These are phyloP conservation scores for Xylaria sp. DNA, from an alignment of 2,329 filamentous ascomycete species.

Conservation along the genomic window DNA sequence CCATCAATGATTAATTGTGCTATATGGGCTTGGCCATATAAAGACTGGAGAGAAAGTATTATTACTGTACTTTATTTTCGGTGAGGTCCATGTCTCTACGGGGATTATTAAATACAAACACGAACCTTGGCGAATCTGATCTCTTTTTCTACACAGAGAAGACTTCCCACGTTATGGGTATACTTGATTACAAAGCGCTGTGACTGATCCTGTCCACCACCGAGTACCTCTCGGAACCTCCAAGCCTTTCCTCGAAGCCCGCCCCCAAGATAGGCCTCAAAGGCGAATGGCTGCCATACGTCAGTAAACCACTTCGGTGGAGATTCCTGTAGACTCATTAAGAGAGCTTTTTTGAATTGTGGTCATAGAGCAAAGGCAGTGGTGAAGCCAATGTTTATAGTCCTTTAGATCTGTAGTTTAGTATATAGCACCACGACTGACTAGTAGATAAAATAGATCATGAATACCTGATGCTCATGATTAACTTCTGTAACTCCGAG, in stretches of 20 bases:
- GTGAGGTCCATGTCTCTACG: not conserved
- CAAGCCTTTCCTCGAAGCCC: not conserved
- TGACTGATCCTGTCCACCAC: not conserved
- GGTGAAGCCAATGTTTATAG: not conserved
- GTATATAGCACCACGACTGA: not conserved
- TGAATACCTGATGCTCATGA: not conserved
- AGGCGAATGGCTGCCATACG: not conserved
- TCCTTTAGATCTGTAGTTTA: not conserved
- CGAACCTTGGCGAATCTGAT: not conserved
- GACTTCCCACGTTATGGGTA: not conserved
- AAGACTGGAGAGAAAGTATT: not conserved
- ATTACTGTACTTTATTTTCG: not conserved
- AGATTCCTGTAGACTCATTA: not conserved
- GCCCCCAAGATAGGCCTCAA: not conserved
- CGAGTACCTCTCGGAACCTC: not conserved
- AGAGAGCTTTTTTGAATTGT: not conserved
- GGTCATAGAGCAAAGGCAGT: not conserved
- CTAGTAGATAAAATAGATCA: not conserved
- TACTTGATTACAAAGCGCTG: not conserved
- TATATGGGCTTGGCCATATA: slow-evolving; percentile 1
- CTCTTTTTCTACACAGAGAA: not conserved
- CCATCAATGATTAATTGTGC: not conserved
- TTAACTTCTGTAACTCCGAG: not conserved
- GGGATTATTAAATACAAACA: not conserved
- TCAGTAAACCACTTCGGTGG: not conserved